Conservation (phyloP, 768 basidiomycete species). For the Kwoniella sp. region DNA sequence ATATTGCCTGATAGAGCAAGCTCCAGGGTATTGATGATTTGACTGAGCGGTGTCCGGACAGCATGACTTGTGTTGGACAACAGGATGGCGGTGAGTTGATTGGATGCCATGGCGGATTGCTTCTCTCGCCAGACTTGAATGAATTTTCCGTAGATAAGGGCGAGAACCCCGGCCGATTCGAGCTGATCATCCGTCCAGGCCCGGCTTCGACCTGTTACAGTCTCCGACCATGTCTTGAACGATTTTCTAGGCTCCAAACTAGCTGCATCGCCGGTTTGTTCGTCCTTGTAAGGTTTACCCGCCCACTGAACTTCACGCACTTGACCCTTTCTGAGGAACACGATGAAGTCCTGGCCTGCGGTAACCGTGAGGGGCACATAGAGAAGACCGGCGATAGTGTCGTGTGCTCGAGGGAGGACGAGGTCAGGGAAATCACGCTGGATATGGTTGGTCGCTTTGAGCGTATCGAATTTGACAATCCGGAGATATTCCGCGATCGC, state of each 20-base stretch:
- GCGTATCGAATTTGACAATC: conserved; percentile 68
- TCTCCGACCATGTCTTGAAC: conserved; percentile 79
- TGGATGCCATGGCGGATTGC: conserved; percentile 70
- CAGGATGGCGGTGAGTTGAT: conserved; percentile 71
- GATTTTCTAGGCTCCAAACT: conserved; percentile 73
- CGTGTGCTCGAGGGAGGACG: conserved; percentile 61
- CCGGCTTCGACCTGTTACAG: conserved; percentile 67
- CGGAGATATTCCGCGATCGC: conserved; percentile 79
- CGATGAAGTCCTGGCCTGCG: conserved; percentile 76
- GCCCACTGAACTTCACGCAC: conserved; percentile 73
- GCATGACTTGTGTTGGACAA: conserved; percentile 82
- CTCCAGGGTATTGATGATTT: conserved; percentile 84
- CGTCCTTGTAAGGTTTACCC: conserved; percentile 67
- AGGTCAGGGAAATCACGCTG: conserved; percentile 72
- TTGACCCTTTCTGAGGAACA: conserved; percentile 76
- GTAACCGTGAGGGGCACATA: conserved; percentile 70
- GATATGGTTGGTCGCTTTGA: conserved; percentile 72
- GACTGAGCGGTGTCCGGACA: conserved; percentile 61
- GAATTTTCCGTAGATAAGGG: conserved; percentile 75
- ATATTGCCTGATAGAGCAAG: conserved; percentile 75
- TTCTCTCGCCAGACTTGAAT: conserved; percentile 85
- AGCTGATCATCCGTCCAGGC: conserved; percentile 80
- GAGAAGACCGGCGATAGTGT: conserved; percentile 71
- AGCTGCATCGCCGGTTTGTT: conserved; percentile 56
- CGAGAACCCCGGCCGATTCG: conserved; percentile 76